Percentiles rank a stretch among this genome's conserved stretches.
Conservation (phyloP, 192 early-diverging fungal species). For the Coemansia sp. region DNA sequence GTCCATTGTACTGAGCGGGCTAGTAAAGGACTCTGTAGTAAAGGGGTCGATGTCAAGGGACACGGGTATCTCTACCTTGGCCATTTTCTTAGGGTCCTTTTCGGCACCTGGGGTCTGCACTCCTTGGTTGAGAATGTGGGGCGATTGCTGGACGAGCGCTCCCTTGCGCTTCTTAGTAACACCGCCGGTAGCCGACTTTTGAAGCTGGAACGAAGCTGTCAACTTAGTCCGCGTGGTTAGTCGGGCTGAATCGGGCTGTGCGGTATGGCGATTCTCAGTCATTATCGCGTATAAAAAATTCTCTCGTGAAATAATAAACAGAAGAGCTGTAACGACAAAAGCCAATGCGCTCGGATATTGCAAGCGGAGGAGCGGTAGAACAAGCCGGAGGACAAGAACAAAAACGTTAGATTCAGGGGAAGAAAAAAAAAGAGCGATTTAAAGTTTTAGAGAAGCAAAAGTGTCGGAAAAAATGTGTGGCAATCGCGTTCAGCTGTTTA, state of each 20-base stretch:
- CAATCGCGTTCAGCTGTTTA: neutral
- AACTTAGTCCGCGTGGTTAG: constrained; percentile 23
- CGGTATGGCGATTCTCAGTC: constrained; percentile 26
- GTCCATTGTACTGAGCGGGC: constrained; percentile 36
- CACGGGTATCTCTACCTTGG: constrained; percentile 44
- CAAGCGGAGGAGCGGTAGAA: neutral
- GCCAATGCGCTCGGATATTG: neutral
- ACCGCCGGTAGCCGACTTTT: constrained; percentile 21
- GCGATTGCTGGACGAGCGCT: constrained; percentile 30
- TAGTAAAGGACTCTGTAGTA: constrained; percentile 14
- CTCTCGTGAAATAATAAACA: neutral
- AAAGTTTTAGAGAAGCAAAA: constrained; percentile 5
- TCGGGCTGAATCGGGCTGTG: constrained; percentile 21
- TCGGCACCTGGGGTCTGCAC: constrained; percentile 3
- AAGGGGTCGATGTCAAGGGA: constrained; percentile 49
- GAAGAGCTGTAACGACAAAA: neutral
- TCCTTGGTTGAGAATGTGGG: constrained; percentile 30
- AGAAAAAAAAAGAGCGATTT: neutral
- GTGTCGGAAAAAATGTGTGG: neutral
- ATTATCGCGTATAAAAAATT: constrained; percentile 8
- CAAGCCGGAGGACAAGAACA: neutral
- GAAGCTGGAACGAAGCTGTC: constrained; percentile 33
- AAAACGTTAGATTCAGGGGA: neutral
- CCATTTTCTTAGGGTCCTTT: constrained; percentile 36
- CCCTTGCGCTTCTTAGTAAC: constrained; percentile 29